phyloP scores from a whole-genome alignment of 108 stramenopile genomes.

The Conticribra guillardii region DNA sequence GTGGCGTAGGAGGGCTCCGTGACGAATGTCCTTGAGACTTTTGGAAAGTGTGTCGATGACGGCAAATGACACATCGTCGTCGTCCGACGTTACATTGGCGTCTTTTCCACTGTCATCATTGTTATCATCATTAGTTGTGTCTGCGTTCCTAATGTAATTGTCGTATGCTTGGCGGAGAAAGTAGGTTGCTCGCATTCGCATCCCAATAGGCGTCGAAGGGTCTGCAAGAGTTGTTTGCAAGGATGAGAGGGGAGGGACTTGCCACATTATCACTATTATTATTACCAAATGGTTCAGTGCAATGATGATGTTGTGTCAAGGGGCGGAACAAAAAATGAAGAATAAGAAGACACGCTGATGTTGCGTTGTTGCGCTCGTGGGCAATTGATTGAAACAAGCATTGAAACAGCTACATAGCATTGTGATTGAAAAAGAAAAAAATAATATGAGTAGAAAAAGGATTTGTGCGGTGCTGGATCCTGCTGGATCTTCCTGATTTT shows the following conservation, averaged over 20 bases:
- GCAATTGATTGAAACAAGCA: too few species aligned
- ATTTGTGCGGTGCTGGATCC: too few species aligned
- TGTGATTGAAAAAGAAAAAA: too few species aligned
- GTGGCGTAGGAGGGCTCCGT: slow-evolving; percentile 93
- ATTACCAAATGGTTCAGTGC: too few species aligned
- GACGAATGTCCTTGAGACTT: slow-evolving; percentile 52
- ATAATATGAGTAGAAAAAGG: too few species aligned
- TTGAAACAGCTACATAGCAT: too few species aligned
- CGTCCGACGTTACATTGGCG: not conserved
- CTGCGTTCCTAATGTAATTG: slow-evolving; percentile 8
- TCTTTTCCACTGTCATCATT: not conserved
- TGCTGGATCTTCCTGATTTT: too few species aligned
- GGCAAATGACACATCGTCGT: slow-evolving; percentile 6
- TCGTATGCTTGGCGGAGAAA: slow-evolving; percentile 57
- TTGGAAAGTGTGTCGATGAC: slow-evolving; percentile 57
- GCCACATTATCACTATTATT: not conserved
- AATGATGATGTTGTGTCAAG: too few species aligned
- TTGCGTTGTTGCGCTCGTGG: too few species aligned
- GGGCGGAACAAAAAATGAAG: too few species aligned
- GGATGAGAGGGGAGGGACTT: slow-evolving; percentile 54
- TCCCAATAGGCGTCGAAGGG: slow-evolving; percentile 71
- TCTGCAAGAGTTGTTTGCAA: slow-evolving; percentile 50
- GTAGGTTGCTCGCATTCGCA: slow-evolving; percentile 90
- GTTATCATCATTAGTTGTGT: not conserved
- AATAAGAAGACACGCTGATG: too few species aligned